phyloP scores from a whole-genome alignment of 768 basidiomycete genomes.

The Tephrocybe sp. region DNA sequence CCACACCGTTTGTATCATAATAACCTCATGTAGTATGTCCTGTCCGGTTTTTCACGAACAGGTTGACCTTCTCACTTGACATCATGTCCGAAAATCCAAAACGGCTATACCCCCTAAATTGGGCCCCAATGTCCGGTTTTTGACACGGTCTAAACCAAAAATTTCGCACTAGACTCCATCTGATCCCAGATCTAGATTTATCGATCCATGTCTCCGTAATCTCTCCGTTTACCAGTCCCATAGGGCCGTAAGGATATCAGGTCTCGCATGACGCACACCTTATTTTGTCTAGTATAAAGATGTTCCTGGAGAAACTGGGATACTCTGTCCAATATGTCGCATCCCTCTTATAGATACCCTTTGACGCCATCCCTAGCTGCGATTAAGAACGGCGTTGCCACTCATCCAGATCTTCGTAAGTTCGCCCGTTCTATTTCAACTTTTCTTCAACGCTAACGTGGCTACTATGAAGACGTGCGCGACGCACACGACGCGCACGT shows the following conservation, averaged over 20 bases:
- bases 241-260: conserved; percentile 24
- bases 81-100: too few species aligned
- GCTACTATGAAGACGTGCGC: conserved; percentile 54
- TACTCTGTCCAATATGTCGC: conserved; percentile 20
- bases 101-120: too few species aligned
- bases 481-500: conserved; percentile 80
- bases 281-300: conserved; percentile 27
- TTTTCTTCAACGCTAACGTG: not conserved
- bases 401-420: conserved; percentile 49
- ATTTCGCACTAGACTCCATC: too few species aligned
- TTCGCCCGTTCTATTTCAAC: not conserved
- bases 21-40: too few species aligned
- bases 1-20: too few species aligned
- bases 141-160: too few species aligned
- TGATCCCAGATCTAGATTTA: conserved; percentile 16
- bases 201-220: conserved; percentile 33
- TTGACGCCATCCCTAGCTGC: conserved; percentile 20
- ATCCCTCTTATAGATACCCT: conserved; percentile 19
- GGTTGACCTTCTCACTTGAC: too few species aligned
- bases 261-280: conserved; percentile 26
- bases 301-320: conserved; percentile 8
- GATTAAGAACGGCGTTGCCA: conserved; percentile 33
- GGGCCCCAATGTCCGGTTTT: too few species aligned
- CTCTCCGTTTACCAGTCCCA: conserved; percentile 31
- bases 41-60: too few species aligned